Base-by-base conservation (phyloP, 495 filamentous ascomycete species). In the Aspergillus indologenus region DNA sequence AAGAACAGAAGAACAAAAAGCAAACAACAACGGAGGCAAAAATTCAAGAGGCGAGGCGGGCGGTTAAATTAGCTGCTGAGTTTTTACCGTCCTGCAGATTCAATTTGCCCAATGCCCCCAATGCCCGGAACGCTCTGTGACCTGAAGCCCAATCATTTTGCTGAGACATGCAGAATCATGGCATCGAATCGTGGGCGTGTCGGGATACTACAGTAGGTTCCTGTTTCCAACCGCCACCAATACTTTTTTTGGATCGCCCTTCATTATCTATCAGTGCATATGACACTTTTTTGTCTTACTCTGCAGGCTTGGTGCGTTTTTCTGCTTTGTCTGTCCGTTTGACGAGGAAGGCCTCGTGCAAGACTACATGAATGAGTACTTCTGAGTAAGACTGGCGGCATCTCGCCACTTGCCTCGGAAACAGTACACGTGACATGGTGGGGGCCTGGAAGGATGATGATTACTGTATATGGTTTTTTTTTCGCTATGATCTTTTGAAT, bases 11-110 rank as follows among this genome's bases (percentile, higher is more conserved):
- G 24, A 45, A 53, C 22, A 43, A 5, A 47, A 54, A 48, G 40
- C 17, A 54, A 53, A 51, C 45, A 47, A 53, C n/a, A 59, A 45
- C 22, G 18, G 43, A 53, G 29, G 47, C 45, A 53, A 53, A 40
- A 54, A 31, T 22, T 31, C 44, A 29, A 57, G 45, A 47, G 24
- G 45, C 44, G 18, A 57, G 45, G 24, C 29, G 19, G 23, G 54
- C 21, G 6, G 34, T 24, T 23, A 55, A 45, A 9, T 11, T 40
- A 40, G 12, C 34, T 40, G 12, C 34, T 40, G 34, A 14, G 34
- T 40, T 31, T n/a, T 51, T 31, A 31, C 52, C 18, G 52, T 44
- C 52, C 48, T 51, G 48, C 48, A 51, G 48, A 40, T 11, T 51
- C 22, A n/a, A 19, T 18, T 51, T 29, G 23, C 48, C 48, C 48